A percentile compares a stretch with the other conserved stretches of the same genome.
phyloP scores from a whole-genome alignment of 495 filamentous ascomycete species.

The Peziza echinospora region DNA sequence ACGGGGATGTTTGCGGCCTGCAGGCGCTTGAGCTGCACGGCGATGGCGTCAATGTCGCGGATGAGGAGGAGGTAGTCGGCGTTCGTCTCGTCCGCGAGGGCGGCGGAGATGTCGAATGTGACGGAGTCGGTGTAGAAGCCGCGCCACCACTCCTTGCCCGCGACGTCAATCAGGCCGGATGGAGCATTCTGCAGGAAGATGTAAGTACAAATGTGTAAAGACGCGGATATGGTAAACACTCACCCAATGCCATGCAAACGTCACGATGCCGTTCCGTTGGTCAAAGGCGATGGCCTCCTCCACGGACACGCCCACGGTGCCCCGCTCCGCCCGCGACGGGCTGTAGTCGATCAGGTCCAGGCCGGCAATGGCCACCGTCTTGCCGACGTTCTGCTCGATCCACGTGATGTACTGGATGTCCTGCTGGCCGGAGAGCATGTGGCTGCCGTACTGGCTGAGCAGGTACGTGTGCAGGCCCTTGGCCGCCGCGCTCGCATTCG shows the following conservation, averaged over 20 bases:
- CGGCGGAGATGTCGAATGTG: conserved; percentile 24
- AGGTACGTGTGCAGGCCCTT: conserved; percentile 12
- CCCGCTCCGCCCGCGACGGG: conserved; percentile 24
- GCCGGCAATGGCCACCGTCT: conserved; percentile 26
- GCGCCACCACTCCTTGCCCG: conserved; percentile 25
- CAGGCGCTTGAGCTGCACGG: conserved; percentile 24
- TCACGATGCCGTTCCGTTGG: conserved; percentile 24
- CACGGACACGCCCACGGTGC: conserved; percentile 21
- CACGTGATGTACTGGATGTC: conserved; percentile 22
- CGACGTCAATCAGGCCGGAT: conserved; percentile 21
- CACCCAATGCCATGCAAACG: conserved; percentile 29
- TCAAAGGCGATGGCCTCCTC: conserved; percentile 27
- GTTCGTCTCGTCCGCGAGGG: conserved; percentile 21
- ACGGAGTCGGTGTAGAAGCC: conserved; percentile 28
- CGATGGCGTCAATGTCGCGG: conserved; percentile 29
- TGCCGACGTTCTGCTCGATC: conserved; percentile 23
- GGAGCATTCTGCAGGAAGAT: conserved; percentile 14
- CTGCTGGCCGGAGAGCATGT: conserved; percentile 29
- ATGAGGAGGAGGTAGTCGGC: conserved; percentile 28
- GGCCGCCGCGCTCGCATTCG: conserved; percentile 3
- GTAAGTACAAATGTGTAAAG: no score
- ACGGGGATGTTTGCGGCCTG: conserved; percentile 23
- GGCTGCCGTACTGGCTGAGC: conserved; percentile 23
- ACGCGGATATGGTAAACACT: no score
- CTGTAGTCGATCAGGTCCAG: conserved; percentile 29